Evolutionary conservation across 1,284 basidiomycete species (phyloP), one percentile per base, ranked within the genome.

Genomic region (Malassezia psittaci): DNA sequence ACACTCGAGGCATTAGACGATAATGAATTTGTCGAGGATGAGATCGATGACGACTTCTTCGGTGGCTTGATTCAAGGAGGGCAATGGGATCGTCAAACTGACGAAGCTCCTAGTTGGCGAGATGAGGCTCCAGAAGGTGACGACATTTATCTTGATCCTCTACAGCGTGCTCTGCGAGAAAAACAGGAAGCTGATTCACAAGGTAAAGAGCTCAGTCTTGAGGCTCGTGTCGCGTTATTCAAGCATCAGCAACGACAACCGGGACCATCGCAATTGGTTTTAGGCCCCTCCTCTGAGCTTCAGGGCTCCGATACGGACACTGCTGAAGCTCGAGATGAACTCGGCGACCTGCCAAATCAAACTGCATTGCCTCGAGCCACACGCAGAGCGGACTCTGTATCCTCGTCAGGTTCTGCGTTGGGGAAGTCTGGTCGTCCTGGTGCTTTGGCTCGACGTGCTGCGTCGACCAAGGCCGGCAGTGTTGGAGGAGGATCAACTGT

Each of bases 1-100:
- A 84, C 84, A 0, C 79, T 99, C 33, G 91, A 96, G 68, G 94
- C 94, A 3, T 79, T 99, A 16, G 93, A 98, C 53, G 91, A 98
- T 72, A 90, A 96, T 59, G 91, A 86, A 4, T 74, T 74, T 36
- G 63, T 72, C 48, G 76, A 73, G 42, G 63, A 67, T 34, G 81
- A 83, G 64, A 85, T 88, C 69, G 89, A 89, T 39, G 68, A 67
- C 46, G 69, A 69, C 38, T 70, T 75, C 50, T 74, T 75, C 45
- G 64, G 56, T 10, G 81, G 85, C 59, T 78, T 91, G 1, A 82
- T 91, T 12, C 78, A 75, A 39, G 83, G 82, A 21, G 77, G 75
- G 4, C 69, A 77, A 16, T 66, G 65, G 54, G 66, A 65, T 33
- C 59, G 57, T 0, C 44, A 60, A 8, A 49, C 62, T 3, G 43